phyloP scores from a whole-genome alignment of 2,329 filamentous ascomycete species.

The Alternaria ethzedia region DNA sequence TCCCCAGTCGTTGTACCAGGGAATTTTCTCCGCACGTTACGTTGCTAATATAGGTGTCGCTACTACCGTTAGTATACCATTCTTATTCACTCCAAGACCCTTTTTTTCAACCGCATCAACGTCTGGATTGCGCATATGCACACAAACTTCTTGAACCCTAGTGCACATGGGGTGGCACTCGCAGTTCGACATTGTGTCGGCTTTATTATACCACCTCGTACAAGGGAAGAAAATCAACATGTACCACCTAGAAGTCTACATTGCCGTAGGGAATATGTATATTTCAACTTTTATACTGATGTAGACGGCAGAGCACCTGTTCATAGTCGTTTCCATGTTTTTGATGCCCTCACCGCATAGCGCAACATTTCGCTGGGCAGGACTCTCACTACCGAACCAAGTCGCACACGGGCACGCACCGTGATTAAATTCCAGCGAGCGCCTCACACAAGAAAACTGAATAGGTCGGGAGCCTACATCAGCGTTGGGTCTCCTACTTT shows the following conservation, averaged over 20 bases:
- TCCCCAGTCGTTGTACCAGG: neutral
- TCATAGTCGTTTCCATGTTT: neutral
- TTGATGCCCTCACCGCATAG: no score
- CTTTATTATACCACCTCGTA: neutral
- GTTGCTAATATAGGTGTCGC: neutral
- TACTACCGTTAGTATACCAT: neutral
- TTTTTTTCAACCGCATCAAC: neutral
- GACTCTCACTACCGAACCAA: neutral
- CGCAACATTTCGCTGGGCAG: neutral
- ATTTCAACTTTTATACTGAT: neutral
- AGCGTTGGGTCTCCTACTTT: neutral
- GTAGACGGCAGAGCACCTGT: no score
- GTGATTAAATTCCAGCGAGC: neutral
- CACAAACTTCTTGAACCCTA: neutral
- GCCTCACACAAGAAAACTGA: neutral
- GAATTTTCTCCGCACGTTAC: conserved; percentile 5
- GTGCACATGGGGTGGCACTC: neutral
- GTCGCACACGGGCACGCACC: neutral
- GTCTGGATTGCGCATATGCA: neutral
- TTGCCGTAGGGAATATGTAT: neutral
- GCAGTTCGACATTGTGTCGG: neutral
- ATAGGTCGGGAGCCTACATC: neutral
- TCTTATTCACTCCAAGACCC: neutral
- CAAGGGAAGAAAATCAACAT: neutral
- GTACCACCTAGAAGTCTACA: neutral